Percentiles rank a stretch among this genome's conserved stretches.
Conservation (phyloP, 2,329 filamentous ascomycete species). For the Aspergillus luchuensis region DNA sequence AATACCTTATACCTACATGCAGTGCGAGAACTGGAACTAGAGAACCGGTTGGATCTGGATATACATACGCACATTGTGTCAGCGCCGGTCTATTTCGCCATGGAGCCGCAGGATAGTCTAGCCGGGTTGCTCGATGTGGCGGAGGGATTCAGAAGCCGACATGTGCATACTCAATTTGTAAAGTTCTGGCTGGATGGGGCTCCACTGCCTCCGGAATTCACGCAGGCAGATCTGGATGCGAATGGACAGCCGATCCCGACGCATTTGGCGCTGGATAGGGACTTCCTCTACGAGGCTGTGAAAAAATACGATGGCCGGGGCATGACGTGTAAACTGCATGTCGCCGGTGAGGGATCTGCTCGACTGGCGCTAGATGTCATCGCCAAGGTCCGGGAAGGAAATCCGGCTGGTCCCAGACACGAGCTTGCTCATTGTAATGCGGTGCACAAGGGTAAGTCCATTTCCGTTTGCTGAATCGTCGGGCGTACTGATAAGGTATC, state of each 20-base stretch:
- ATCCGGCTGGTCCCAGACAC: constrained; percentile 33
- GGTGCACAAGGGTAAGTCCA: constrained; percentile 27
- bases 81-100: constrained; percentile 27
- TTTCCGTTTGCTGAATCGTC: background rate
- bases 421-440: constrained; percentile 35
- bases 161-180: constrained; percentile 36
- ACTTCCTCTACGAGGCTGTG: constrained; percentile 27
- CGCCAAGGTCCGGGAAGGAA: constrained; percentile 27
- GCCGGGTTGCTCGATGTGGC: constrained; percentile 28
- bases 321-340: constrained; percentile 39
- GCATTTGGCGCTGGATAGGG: constrained; percentile 18
- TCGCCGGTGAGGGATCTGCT: constrained; percentile 33
- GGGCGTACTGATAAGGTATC: background rate
- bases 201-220: constrained; percentile 33
- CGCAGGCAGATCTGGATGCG: constrained; percentile 29
- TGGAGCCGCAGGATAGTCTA: constrained; percentile 23
- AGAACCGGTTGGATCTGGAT: constrained; percentile 28
- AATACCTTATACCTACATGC: constrained; percentile 31
- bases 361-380: constrained; percentile 35
- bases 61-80: constrained; percentile 29
- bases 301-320: constrained; percentile 33
- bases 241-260: constrained; percentile 28
- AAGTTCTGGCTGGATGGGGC: constrained; percentile 41
- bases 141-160: constrained; percentile 26
- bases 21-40: constrained; percentile 29